These are phyloP conservation scores for Colletotrichum navitas DNA, from an alignment of 2,329 filamentous ascomycete genomes.

Conservation along the genomic window DNA sequence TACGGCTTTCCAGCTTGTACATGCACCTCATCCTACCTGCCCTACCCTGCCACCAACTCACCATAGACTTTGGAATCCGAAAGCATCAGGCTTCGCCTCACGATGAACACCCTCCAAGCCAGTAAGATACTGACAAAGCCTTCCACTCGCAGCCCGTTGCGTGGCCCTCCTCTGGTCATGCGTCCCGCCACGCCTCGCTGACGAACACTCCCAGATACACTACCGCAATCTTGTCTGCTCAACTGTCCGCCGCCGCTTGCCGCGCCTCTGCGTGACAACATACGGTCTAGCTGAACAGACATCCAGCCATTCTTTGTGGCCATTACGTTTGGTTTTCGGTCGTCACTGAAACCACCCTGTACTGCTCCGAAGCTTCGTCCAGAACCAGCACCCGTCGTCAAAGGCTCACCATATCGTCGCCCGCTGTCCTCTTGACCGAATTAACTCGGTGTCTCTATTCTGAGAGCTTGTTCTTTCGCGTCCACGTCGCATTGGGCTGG, in stretches of 20 bases:
- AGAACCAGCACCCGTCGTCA: background rate
- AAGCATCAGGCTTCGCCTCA: constrained; percentile 4
- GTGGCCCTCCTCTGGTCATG: constrained; percentile 15
- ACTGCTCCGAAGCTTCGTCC: constrained; percentile 6
- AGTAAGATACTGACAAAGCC: background rate
- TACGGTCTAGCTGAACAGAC: background rate
- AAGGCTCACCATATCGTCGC: background rate
- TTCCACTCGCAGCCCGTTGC: constrained; percentile 19
- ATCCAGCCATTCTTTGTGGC: background rate
- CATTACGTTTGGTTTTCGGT: background rate
- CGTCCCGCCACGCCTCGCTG: constrained; percentile 1
- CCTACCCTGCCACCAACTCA: constrained; percentile 9
- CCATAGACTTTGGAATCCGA: background rate
- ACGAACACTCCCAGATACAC: background rate
- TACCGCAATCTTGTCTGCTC: background rate
- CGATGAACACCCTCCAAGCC: background rate
- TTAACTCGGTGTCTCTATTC: background rate
- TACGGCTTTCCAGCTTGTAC: constrained; percentile 15
- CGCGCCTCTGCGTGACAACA: background rate
- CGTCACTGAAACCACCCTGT: constrained; percentile 3
- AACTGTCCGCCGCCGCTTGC: constrained; percentile 8
- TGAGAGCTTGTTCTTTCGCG: constrained; percentile 19
- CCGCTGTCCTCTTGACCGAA: background rate
- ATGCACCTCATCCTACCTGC: constrained; percentile 27
- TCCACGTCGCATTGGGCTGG: constrained; percentile 17